These are phyloP conservation scores for Dinochytrium kinnereticum DNA, from an alignment of 371 early-diverging fungal species.

Conservation along the genomic window DNA sequence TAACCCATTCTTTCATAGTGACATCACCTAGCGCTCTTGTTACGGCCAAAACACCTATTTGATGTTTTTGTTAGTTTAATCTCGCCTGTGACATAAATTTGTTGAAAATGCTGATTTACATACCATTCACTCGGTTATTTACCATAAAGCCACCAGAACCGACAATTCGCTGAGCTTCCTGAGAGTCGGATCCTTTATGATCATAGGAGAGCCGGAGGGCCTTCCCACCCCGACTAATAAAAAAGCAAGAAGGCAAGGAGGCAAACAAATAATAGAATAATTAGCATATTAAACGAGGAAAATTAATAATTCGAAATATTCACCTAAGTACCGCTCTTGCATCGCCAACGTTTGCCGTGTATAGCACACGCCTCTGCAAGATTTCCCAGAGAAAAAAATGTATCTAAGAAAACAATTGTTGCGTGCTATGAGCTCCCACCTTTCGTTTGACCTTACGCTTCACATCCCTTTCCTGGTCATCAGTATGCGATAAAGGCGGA, in stretches of 20 bases:
- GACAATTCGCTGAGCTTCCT: conserved; percentile 86
- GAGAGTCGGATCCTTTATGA: conserved; percentile 93
- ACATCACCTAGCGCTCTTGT: conserved; percentile 96
- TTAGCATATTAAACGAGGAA: conserved; percentile 6
- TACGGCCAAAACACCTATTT: conserved; percentile 89
- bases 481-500: neutral
- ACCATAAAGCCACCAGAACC: conserved; percentile 95
- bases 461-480: neutral
- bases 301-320: conserved; percentile 14
- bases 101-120: neutral
- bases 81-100: neutral
- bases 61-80: neutral
- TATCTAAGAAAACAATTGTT: neutral
- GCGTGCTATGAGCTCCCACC: neutral
- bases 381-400: neutral
- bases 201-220: conserved; percentile 94
- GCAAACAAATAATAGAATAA: neutral
- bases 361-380: conserved; percentile 72
- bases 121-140: conserved; percentile 97
- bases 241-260: conserved; percentile 6
- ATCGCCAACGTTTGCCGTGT: conserved; percentile 96
- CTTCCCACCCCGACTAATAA: conserved; percentile 73
- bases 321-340: conserved; percentile 61
- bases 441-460: neutral
- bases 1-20: conserved; percentile 94